phyloP scores from a whole-genome alignment of 139 green algal genomes.

The Chlamydomonas sphaeroides region DNA sequence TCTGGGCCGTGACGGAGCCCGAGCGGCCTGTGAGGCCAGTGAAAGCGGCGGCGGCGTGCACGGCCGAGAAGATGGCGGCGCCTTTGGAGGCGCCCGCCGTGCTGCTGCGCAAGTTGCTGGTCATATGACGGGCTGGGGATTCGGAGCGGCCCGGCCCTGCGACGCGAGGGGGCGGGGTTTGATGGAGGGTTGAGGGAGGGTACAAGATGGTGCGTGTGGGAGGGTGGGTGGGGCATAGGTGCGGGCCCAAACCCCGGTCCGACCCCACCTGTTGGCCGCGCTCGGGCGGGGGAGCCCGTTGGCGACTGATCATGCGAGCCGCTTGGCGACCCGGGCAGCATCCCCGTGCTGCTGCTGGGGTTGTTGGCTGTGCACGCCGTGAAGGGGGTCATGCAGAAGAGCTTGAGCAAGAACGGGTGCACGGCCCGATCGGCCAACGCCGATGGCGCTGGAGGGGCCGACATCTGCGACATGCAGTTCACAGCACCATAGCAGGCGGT shows the following conservation, averaged over 20 bases:
- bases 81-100: background rate
- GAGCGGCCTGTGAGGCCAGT: background rate
- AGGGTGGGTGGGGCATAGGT: too few relatives aligned
- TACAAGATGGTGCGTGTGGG: too few relatives aligned
- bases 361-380: background rate
- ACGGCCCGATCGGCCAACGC: constrained; percentile 9
- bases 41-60: constrained; percentile 9
- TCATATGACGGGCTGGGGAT: constrained; percentile 1
- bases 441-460: background rate
- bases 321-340: background rate
- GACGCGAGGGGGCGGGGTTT: too few relatives aligned
- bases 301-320: constrained; percentile 9
- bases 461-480: constrained; percentile 27
- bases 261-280: too few relatives aligned
- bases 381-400: constrained; percentile 31
- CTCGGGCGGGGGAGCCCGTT: background rate
- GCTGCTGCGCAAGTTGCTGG: background rate
- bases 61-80: constrained; percentile 7
- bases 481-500: too few relatives aligned
- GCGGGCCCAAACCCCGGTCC: too few relatives aligned
- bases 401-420: constrained; percentile 32
- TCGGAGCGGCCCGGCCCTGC: background rate
- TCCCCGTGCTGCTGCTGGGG: background rate
- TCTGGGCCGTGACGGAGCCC: background rate
- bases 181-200: too few relatives aligned